Percentiles rank a stretch among this genome's conserved stretches.
Evolutionary conservation across 768 basidiomycete species (phyloP).

Genomic region (Porphyrellus cyaneotinctus): DNA sequence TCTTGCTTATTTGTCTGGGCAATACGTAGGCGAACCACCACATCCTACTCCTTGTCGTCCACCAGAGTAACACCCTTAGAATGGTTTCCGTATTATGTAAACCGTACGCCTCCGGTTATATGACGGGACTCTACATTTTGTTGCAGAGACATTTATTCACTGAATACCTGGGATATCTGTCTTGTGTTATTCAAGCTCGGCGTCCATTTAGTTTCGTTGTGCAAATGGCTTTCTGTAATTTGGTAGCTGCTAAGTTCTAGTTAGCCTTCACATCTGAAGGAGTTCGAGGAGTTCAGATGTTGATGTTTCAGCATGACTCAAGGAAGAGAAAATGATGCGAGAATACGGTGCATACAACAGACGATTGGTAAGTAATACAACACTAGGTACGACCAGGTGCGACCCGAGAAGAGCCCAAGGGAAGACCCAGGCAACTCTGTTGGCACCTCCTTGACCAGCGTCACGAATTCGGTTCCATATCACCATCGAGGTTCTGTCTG

Average conservation of each 20-base stretch:
- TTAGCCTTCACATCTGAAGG: not conserved
- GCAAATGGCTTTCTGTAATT: slow-evolving; percentile 1
- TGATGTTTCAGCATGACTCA: slow-evolving; percentile 8
- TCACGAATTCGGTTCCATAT: slow-evolving; percentile 27
- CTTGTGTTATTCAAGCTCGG: not conserved
- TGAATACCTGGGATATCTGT: slow-evolving; percentile 7
- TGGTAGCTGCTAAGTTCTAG: not conserved
- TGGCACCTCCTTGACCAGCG: slow-evolving; percentile 1
- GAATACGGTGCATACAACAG: too few relatives aligned
- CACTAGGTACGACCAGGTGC: slow-evolving; percentile 11
- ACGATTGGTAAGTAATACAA: slow-evolving; percentile 24
- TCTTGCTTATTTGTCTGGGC: slow-evolving; percentile 13
- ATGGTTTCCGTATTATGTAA: not conserved
- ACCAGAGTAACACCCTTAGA: slow-evolving; percentile 4
- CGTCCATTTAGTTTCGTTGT: slow-evolving; percentile 5
- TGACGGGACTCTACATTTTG: not conserved
- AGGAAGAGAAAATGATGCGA: too few relatives aligned
- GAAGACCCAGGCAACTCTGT: slow-evolving; percentile 8
- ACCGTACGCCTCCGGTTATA: not conserved
- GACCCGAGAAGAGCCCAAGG: slow-evolving; percentile 2
- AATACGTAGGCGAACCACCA: slow-evolving; percentile 1
- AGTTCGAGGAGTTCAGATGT: not conserved
- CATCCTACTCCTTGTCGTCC: slow-evolving; percentile 9
- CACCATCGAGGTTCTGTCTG: slow-evolving; percentile 39
- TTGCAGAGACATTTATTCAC: not conserved